Evolutionary conservation across 2,329 filamentous ascomycete species (phyloP).

Genomic region (Cladosporium sphaerospermum): DNA sequence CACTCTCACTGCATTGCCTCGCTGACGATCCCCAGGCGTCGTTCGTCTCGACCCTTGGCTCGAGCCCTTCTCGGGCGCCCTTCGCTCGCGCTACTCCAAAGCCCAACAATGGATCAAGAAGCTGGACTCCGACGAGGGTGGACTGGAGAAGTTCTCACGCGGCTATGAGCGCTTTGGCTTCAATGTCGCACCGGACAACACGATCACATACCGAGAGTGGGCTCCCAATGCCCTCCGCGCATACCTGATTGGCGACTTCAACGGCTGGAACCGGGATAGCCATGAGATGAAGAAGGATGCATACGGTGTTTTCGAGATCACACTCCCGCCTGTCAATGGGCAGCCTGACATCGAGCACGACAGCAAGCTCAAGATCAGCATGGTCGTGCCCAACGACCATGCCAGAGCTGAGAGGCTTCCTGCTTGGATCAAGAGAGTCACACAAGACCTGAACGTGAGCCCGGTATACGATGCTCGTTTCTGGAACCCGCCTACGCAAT

Average conservation of each 20-base stretch:
- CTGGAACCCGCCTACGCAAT: slow-evolving; percentile 90
- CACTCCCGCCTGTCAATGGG: slow-evolving; percentile 68
- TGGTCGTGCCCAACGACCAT: slow-evolving; percentile 72
- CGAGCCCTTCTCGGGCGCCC: slow-evolving; percentile 69
- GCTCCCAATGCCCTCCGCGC: slow-evolving; percentile 82
- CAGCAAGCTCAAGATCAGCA: slow-evolving; percentile 88
- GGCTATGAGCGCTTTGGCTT: slow-evolving; percentile 84
- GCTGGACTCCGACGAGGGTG: slow-evolving; percentile 78
- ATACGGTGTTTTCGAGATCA: slow-evolving; percentile 83
- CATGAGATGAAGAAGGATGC: slow-evolving; percentile 81
- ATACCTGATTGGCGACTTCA: slow-evolving; percentile 90
- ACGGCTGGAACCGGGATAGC: slow-evolving; percentile 77
- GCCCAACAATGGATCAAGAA: slow-evolving; percentile 81
- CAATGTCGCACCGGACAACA: slow-evolving; percentile 72
- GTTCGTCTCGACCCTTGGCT: slow-evolving; percentile 85
- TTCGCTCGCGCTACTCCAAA: slow-evolving; percentile 70
- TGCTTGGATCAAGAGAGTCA: slow-evolving; percentile 96
- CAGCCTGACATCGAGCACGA: slow-evolving; percentile 80
- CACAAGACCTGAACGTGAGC: slow-evolving; percentile 83
- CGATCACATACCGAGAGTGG: slow-evolving; percentile 92
- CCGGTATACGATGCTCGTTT: slow-evolving; percentile 92
- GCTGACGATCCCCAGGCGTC: slow-evolving; percentile 56
- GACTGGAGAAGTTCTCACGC: slow-evolving; percentile 83
- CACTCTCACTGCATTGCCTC: neutral
- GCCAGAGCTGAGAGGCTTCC: slow-evolving; percentile 76